Evolutionary conservation across 148 eudicot species (phyloP), one percentile per base, ranked within the genome.

Genomic region (Mesembryanthemum crystallinum): DNA sequence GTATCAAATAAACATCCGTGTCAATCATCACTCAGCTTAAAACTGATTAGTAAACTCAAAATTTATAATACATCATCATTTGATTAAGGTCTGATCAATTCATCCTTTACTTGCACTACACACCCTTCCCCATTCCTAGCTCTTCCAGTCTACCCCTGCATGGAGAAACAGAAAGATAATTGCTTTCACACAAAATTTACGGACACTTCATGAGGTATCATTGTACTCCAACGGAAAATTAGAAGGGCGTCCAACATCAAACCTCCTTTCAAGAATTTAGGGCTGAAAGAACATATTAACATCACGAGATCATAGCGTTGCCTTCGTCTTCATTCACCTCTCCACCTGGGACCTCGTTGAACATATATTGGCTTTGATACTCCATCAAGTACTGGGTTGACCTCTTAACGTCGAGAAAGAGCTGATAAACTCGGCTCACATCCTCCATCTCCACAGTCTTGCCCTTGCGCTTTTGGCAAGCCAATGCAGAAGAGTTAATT

Each of bases 301-400:
- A 37, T 83, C 75, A 86, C 5, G 79, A 83, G 55, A 84, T 76
- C 87, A 85, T 85, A 47, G 78, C 89, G 64, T 83, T 72, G 60
- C 81, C 69, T 25, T 78, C 89, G 35, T 86, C 94, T 76, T 82
- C 90, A 2, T 80, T 86, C 1, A 45, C 83, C 25, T 82, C 98
- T 7, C 69, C 87, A 0, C 84, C 86, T 37, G 89, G 87, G 24
- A 83, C 87, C 45, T 92, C 97, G 52, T 84, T 95, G 73, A 95
- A 95, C 99, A 95, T 95, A 72, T 88, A 92, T 79, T 90, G 92
- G 62, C 86, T 87, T 80, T 92, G 97, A 81, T 89, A 95, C 75
- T 92, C 99, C 92, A 92, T 95, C 86, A 95, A 80, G 82, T 95
- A 91, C 77, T 95, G 97, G 2, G 97, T 95, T 23, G 98, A 95